Evolutionary conservation across 768 basidiomycete species (phyloP), one percentile per base, ranked within the genome.

Genomic region (Pleurotus sapidus): DNA sequence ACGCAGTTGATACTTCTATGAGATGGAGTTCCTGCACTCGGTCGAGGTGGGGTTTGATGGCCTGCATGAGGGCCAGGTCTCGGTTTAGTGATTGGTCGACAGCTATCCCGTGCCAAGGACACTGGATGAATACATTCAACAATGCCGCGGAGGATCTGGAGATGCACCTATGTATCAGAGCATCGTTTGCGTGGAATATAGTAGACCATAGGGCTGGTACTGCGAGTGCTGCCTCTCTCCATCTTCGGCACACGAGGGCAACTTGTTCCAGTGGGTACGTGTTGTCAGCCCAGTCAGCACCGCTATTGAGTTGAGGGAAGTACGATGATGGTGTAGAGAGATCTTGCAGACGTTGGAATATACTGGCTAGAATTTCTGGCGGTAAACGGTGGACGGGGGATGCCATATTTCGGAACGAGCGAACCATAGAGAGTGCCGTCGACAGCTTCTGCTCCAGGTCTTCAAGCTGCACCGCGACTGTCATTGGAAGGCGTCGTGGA

Each of bases 311-410:
- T 42, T 54, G 51, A 24, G 51, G 51, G 17, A 54, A 39, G 39
- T 54, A 54, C 5, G 51, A 54, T n/a, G 34, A n/a, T n/a, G 51
- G 51, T 7, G 51, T 54, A 7, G 51, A 54, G 3, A 54, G 51
- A n/a, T 54, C 51, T 54, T 54, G 51, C 12, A 54, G 51, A 20
- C 23, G 39, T 4, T 54, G 51, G 38, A 54, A 54, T 14, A 54
- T 54, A 23, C 38, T 40, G 8, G 51, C 18, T 6, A 54, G 18
- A 18, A 54, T 54, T 54, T 54, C 51, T 15, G 51, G n/a, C 1
- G 51, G 51, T 11, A 54, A 23, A 12, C 51, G 51, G 51, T 54
- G 51, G n/a, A 54, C 39, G 51, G 51, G 51, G 18, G 51, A 54
- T 24, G 37, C 24, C 39, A 54, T 54, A 38, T 54, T 54, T 24